These are phyloP conservation scores for Ajuga reptans DNA, from an alignment of 305 asterid genomes.

Conservation along the genomic window DNA sequence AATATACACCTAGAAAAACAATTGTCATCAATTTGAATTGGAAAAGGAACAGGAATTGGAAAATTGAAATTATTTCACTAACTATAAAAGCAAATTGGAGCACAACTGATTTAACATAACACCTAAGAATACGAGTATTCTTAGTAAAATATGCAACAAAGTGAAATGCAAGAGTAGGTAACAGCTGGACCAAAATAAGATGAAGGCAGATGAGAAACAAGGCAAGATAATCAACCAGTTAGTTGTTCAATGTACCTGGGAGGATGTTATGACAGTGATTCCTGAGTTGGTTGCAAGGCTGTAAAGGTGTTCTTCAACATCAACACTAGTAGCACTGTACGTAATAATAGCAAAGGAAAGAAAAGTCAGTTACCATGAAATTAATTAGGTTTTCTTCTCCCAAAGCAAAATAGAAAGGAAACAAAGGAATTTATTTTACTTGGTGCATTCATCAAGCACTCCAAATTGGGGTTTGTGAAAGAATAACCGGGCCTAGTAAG, in stretches of 20 bases:
- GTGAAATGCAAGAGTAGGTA: background rate
- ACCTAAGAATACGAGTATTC: background rate
- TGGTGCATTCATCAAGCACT: constrained; percentile 96
- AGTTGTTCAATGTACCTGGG: constrained; percentile 53
- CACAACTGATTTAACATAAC: background rate
- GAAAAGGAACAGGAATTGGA: too few relatives aligned
- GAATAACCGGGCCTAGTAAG: constrained; percentile 77
- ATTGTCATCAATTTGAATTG: too few relatives aligned
- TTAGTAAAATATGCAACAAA: background rate
- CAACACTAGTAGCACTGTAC: constrained; percentile 93
- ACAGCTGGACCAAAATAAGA: background rate
- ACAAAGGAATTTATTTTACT: constrained; percentile 31
- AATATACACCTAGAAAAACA: too few relatives aligned
- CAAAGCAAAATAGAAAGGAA: background rate
- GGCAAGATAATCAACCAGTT: background rate
- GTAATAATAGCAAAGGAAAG: constrained; percentile 11
- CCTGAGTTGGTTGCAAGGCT: constrained; percentile 71
- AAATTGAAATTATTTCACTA: too few relatives aligned
- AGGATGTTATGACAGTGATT: constrained; percentile 92
- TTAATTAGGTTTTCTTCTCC: constrained; percentile 1
- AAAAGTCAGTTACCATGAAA: constrained; percentile 16
- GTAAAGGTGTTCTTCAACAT: constrained; percentile 96
- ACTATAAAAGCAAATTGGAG: too few relatives aligned
- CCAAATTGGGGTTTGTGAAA: constrained; percentile 95
- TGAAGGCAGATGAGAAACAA: background rate